Conservation (phyloP, 108 stramenopile species). For the Pseudonitzschia delicatissima region DNA sequence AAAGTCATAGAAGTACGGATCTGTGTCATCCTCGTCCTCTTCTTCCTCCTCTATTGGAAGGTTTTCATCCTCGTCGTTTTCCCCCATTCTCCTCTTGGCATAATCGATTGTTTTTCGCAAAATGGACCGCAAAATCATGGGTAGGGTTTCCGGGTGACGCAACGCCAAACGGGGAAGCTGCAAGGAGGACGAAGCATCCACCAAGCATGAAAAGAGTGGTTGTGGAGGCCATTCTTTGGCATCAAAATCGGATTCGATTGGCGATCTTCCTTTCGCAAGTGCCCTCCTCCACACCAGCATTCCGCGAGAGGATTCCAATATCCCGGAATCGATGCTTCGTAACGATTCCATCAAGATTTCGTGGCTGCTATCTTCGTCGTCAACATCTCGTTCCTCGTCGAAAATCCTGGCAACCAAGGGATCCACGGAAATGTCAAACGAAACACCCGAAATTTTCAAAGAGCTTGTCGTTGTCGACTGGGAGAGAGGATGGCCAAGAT, state of each 20-base stretch:
- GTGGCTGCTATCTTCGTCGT: not conserved
- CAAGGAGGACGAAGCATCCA: slow-evolving; percentile 26
- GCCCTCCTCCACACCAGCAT: slow-evolving; percentile 27
- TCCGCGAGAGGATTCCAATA: slow-evolving; percentile 21
- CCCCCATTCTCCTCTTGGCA: slow-evolving; percentile 13
- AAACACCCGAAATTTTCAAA: not conserved
- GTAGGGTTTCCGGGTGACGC: slow-evolving; percentile 57
- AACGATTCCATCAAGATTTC: slow-evolving; percentile 8
- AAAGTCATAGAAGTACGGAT: not conserved
- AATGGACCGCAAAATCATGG: slow-evolving; percentile 46
- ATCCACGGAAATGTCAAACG: slow-evolving; percentile 8
- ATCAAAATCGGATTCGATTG: slow-evolving; percentile 29
- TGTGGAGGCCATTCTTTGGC: slow-evolving; percentile 45
- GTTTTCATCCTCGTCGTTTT: not conserved
- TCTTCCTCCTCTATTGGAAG: slow-evolving; percentile 23
- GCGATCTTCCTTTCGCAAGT: slow-evolving; percentile 34
- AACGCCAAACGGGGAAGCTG: slow-evolving; percentile 58
- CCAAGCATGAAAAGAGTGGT: slow-evolving; percentile 48
- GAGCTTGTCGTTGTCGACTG: not conserved
- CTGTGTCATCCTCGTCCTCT: slow-evolving; percentile 5
- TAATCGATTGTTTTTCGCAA: slow-evolving; percentile 43
- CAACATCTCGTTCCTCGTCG: not conserved
- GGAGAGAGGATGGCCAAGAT: too few species aligned
- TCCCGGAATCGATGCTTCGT: not conserved
- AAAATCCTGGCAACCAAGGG: slow-evolving; percentile 13